Conservation (phyloP, 148 eudicot genomes). For the Agrostemma githago region DNA sequence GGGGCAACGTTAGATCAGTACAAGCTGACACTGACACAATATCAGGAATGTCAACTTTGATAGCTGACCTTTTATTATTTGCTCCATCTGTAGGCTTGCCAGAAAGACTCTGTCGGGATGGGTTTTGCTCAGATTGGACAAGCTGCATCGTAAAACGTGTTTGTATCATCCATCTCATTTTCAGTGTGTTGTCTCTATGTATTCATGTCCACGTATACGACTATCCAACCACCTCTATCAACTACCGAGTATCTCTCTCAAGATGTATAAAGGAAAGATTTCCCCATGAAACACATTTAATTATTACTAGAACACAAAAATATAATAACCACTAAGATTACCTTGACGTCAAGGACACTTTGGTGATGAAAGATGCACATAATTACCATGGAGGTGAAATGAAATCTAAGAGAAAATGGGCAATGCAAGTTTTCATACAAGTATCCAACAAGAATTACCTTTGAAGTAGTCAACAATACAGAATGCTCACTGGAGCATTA, state of each 20-base stretch:
- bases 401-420: neutral
- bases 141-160: slow-evolving; percentile 42
- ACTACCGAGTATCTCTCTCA: neutral
- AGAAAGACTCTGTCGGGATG: slow-evolving; percentile 49
- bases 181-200: neutral
- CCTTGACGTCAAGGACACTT: neutral
- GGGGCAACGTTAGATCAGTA: slow-evolving; percentile 90
- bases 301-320: neutral
- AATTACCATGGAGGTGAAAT: neutral
- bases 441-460: neutral
- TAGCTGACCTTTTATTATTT: slow-evolving; percentile 33
- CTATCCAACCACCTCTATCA: neutral
- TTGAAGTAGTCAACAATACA: neutral
- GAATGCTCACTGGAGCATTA: neutral
- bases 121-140: slow-evolving; percentile 46
- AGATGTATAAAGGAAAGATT: neutral
- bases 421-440: neutral
- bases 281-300: neutral
- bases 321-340: neutral
- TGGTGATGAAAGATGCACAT: neutral
- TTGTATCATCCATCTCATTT: neutral
- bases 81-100: slow-evolving; percentile 41
- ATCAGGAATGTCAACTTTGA: slow-evolving; percentile 60
- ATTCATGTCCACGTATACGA: neutral
- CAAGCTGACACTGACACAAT: slow-evolving; percentile 78